Evolutionary conservation across 1,139 yeast species (phyloP).

Genomic region (Ogataea hybrid): DNA sequence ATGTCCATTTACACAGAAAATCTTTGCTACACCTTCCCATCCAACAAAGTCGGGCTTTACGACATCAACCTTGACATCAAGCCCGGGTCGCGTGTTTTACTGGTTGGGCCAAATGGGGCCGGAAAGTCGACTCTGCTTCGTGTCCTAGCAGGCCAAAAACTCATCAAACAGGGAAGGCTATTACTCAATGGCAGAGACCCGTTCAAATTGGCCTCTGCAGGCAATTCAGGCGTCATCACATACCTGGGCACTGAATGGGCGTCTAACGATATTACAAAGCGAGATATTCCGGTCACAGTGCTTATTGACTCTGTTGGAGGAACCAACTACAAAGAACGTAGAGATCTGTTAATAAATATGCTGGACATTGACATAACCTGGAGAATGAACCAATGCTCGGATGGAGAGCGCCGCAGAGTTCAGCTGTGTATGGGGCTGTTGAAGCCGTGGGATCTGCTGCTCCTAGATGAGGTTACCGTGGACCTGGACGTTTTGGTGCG

Average conservation of each 20-base stretch:
- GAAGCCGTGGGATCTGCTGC: slow-evolving; percentile 81
- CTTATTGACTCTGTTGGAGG: slow-evolving; percentile 85
- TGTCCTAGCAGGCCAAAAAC: slow-evolving; percentile 86
- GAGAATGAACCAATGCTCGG: slow-evolving; percentile 91
- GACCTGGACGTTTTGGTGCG: slow-evolving; percentile 93
- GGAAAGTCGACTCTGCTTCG: slow-evolving; percentile 88
- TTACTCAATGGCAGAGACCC: slow-evolving; percentile 84
- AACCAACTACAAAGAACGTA: slow-evolving; percentile 63
- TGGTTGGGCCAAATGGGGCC: slow-evolving; percentile 96
- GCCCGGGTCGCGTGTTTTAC: slow-evolving; percentile 70
- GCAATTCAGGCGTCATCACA: slow-evolving; percentile 57
- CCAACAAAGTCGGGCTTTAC: slow-evolving; percentile 65
- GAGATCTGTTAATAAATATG: slow-evolving; percentile 70
- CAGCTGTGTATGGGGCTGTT: slow-evolving; percentile 91
- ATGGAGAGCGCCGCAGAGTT: slow-evolving; percentile 93
- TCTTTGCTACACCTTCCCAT: slow-evolving; percentile 70
- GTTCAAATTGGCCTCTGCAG: slow-evolving; percentile 50
- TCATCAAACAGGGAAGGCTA: slow-evolving; percentile 69
- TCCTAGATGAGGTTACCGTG: slow-evolving; percentile 93
- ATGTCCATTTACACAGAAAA: slow-evolving; percentile 58
- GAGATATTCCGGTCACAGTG: slow-evolving; percentile 85
- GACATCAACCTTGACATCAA: slow-evolving; percentile 60
- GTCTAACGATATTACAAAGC: slow-evolving; percentile 78
- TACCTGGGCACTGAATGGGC: slow-evolving; percentile 99
- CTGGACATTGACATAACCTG: slow-evolving; percentile 83